A percentile compares a stretch with the other conserved stretches of the same genome.
phyloP scores from a whole-genome alignment of 164 flowering plant genomes.

The Tinospora cordifolia region DNA sequence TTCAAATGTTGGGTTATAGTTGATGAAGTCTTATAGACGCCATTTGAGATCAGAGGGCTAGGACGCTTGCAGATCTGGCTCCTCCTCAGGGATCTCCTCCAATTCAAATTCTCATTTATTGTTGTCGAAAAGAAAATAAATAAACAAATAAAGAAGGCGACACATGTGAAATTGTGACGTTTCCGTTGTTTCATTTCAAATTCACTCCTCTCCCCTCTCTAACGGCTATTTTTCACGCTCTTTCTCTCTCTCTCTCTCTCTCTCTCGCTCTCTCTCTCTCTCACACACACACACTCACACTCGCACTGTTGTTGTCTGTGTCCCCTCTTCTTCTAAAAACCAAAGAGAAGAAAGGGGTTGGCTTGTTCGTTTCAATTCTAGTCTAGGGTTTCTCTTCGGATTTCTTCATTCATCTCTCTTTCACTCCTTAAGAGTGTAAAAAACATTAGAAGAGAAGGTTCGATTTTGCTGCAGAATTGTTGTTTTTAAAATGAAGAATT shows the following conservation, averaged over 20 bases:
- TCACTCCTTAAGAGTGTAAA: not conserved
- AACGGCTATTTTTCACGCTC: conserved; percentile 19
- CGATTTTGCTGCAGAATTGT: conserved; percentile 10
- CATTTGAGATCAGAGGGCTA: too few species aligned
- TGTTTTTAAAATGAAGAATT: conserved; percentile 46
- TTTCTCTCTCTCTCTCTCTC: conserved; percentile 1
- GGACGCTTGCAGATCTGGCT: too few species aligned
- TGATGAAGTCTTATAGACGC: too few species aligned
- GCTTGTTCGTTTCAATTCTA: not conserved
- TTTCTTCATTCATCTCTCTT: conserved; percentile 3
- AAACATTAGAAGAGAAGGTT: not conserved
- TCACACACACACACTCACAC: too few species aligned
- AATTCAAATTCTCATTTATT: not conserved
- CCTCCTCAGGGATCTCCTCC: not conserved
- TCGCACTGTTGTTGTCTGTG: conserved; percentile 4
- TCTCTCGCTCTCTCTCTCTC: conserved; percentile 8
- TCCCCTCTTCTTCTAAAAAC: not conserved
- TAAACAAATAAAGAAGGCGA: conserved; percentile 1
- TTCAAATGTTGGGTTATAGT: too few species aligned
- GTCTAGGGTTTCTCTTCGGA: not conserved
- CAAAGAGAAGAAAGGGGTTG: not conserved
- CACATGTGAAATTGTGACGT: conserved; percentile 3
- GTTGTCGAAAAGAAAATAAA: not conserved
- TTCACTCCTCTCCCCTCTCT: conserved; percentile 3
- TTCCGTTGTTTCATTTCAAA: not conserved